Conservation (phyloP, 495 filamentous ascomycete genomes). For the Aspergillus saccharolyticus region DNA sequence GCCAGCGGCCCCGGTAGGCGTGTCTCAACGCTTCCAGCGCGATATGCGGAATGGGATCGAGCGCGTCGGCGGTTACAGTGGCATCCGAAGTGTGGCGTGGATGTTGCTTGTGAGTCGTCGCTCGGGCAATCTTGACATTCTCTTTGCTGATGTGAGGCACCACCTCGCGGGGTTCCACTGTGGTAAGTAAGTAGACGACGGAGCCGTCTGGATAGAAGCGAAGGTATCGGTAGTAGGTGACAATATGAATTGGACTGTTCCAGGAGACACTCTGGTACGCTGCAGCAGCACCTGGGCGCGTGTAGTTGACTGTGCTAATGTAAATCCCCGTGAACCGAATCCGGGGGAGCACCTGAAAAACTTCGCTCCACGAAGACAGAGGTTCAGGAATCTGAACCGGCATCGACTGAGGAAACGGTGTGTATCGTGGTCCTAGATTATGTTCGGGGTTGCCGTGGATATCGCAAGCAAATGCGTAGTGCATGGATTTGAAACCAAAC, state of each 20-base stretch:
- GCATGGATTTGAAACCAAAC: constrained; percentile 79
- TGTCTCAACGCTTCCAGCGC: constrained; percentile 50
- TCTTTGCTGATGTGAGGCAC: constrained; percentile 64
- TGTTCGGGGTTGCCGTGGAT: constrained; percentile 57
- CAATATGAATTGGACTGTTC: constrained; percentile 86
- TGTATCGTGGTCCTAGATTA: constrained; percentile 32
- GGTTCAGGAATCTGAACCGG: constrained; percentile 34
- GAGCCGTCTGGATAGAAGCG: constrained; percentile 91
- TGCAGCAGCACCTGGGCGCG: constrained; percentile 66
- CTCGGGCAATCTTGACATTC: constrained; percentile 36
- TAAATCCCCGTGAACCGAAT: constrained; percentile 93
- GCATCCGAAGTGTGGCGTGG: constrained; percentile 33
- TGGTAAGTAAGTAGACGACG: constrained; percentile 70
- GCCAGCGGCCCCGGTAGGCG: constrained; percentile 58
- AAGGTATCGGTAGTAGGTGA: constrained; percentile 96
- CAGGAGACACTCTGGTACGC: constrained; percentile 53
- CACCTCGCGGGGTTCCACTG: constrained; percentile 76
- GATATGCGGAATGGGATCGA: constrained; percentile 34
- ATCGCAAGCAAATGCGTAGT: constrained; percentile 67
- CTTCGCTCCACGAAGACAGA: constrained; percentile 45
- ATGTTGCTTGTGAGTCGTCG: constrained; percentile 25
- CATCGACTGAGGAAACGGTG: constrained; percentile 33
- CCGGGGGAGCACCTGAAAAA: constrained; percentile 78
- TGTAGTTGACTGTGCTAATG: constrained; percentile 94
- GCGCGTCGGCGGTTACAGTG: constrained; percentile 29